Evolutionary conservation across 2,329 filamentous ascomycete species (phyloP), one percentile per base, ranked within the genome.

Genomic region (Hypoxylon sp.): DNA sequence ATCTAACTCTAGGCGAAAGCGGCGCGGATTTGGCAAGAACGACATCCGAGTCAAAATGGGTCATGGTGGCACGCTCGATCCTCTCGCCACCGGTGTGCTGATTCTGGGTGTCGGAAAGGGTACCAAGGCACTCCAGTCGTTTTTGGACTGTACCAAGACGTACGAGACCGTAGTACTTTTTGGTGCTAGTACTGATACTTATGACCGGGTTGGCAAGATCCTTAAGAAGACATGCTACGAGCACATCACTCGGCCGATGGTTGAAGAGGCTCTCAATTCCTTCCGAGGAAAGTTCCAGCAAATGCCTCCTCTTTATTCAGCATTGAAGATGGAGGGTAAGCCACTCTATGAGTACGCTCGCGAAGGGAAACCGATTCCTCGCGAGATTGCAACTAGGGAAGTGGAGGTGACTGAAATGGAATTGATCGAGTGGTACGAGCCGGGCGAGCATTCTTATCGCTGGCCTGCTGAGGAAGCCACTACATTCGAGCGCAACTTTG

Each of bases 271-370:
- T 14, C 80, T 98, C 61, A 84, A 83, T 4, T 81, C 84, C 65
- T 97, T 97, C 78, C 85, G 89, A 38, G 96, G 96, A 14, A 91
- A 91, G 71, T 93, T 93, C 73, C 89, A 92, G 82, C 96, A 99
- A 82, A 89, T 92, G 71, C 96, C 96, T 36, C 95, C 95, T 4
- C 87, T 99, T 18, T 99, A 94, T 79, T 97, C 93, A 28, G 96
- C 96, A 8, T 83, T 98, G 66, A 94, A 95, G 78, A 93, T 97
- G 78, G 88, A 97, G 71, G 96, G 96, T 1, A 97, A 97, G 82
- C 91, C 93, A 32, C 84, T 97, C 50, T 99, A 99, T 77, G 94
- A 99, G 80, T 98, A 98, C 78, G 96, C 96, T 18, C 86, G 96
- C 50, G 93, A 94, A 77, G 96, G 96, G 14, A 93, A 91, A 74